phyloP scores from a whole-genome alignment of 805 yeast species.

The Candida morakotiae region DNA sequence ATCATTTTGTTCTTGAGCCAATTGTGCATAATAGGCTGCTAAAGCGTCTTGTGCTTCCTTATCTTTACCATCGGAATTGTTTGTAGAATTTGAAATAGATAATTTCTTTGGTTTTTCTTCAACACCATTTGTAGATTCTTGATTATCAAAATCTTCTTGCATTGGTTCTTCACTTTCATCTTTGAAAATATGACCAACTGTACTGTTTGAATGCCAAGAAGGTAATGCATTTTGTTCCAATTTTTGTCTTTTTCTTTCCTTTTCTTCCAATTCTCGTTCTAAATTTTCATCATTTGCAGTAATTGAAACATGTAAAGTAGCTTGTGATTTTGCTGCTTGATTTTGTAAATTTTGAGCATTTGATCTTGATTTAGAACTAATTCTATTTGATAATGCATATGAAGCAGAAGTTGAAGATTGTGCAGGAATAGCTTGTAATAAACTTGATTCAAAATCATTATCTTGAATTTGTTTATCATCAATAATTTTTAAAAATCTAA shows the following conservation, averaged over 20 bases:
- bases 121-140: not conserved
- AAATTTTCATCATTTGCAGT: constrained; percentile 81
- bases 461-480: constrained; percentile 40
- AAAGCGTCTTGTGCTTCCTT: constrained; percentile 68
- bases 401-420: constrained; percentile 64
- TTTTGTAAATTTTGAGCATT: constrained; percentile 33
- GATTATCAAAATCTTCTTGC: constrained; percentile 4
- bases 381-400: constrained; percentile 56
- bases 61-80: constrained; percentile 44
- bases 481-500: constrained; percentile 63
- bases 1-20: constrained; percentile 64
- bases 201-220: constrained; percentile 90
- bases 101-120: constrained; percentile 9
- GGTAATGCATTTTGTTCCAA: constrained; percentile 93
- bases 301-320: constrained; percentile 85
- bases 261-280: constrained; percentile 59
- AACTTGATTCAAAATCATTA: constrained; percentile 45
- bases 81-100: constrained; percentile 3
- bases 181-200: constrained; percentile 69
- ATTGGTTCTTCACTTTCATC: constrained; percentile 32
- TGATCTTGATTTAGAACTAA: constrained; percentile 24
- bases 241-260: constrained; percentile 64
- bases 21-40: constrained; percentile 65
- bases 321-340: constrained; percentile 65
- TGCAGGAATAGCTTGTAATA: constrained; percentile 82